Conservation (phyloP, 2,329 filamentous ascomycete species). For the Tolypocladium ovalisporum region DNA sequence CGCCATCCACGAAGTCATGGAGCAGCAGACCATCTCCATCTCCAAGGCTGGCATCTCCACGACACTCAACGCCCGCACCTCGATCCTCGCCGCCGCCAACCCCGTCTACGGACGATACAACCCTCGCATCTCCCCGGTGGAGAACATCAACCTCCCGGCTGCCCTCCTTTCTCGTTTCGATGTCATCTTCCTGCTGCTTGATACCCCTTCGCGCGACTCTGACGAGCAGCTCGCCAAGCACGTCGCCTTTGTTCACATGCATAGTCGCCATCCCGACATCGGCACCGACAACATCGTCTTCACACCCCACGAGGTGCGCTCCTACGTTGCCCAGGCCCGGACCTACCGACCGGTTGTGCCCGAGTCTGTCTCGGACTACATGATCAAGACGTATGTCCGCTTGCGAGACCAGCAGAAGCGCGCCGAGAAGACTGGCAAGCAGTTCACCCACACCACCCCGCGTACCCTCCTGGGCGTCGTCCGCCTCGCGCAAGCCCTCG, state of each 20-base stretch:
- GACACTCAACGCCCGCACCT: conserved; percentile 89
- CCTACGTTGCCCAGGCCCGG: conserved; percentile 88
- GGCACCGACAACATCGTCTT: conserved; percentile 59
- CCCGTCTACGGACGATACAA: conserved; percentile 97
- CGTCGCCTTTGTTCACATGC: conserved; percentile 94
- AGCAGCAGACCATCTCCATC: conserved; percentile 78
- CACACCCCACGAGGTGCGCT: conserved; percentile 83
- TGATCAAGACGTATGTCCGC: conserved; percentile 92
- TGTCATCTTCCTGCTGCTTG: conserved; percentile 89
- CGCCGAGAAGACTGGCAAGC: conserved; percentile 82
- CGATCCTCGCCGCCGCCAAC: conserved; percentile 91
- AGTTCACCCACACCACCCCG: conserved; percentile 88
- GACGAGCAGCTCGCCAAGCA: conserved; percentile 93
- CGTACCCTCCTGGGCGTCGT: conserved; percentile 89
- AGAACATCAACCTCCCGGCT: conserved; percentile 98
- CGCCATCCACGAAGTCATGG: conserved; percentile 81
- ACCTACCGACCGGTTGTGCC: conserved; percentile 82
- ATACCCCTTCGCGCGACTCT: conserved; percentile 79
- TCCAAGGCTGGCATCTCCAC: conserved; percentile 62
- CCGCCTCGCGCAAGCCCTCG: conserved; percentile 86
- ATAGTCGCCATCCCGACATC: conserved; percentile 80
- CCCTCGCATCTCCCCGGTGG: conserved; percentile 89
- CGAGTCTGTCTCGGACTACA: conserved; percentile 81
- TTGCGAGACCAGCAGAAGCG: conserved; percentile 87
- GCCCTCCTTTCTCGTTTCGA: conserved; percentile 95